Evolutionary conservation across 1,139 yeast species (phyloP), one percentile per base, ranked within the genome.

Genomic region (Suhomyces taliae): DNA sequence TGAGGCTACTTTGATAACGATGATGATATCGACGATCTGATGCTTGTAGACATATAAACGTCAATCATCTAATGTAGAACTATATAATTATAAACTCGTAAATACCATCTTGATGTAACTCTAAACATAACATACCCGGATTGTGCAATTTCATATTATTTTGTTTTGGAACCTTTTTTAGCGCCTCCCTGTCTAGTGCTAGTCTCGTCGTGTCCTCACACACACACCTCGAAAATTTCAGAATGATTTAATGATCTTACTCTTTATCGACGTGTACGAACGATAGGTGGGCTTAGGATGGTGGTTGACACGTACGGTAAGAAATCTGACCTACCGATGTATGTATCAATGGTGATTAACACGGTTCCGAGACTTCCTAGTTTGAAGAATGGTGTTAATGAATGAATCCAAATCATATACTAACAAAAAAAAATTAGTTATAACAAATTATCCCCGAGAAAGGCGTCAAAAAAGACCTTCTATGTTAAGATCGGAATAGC

Each of bases 251-350:
- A 36, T 32, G 39, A 31, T 35, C 35, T 36, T 36, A 40, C 27
- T 33, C 35, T 11, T 29, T 33, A 34, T 24, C 40, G 36, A 40
- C 41, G 33, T 34, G 39, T 34, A 35, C 42, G 32, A 29, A 29
- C 32, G 32, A 44, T 36, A 35, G 41, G 48, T 33, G 41, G 45
- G 27, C 32, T 29, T 9, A 49, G 44, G 44, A 66, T 66, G 69
- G 65, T 58, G 43, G 55, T 64, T 44, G 70, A 69, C 52, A 60
- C 66, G 39, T 67, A 64, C 51, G 72, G 72, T 40, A 74, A 73
- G 63, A 74, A 71, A 60, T 59, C 69, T 19, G 82, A 76, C 53
- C 72, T 79, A 54, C 83, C 83, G 46, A 65, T 72, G 65, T 74
- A 72, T 51, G 69, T 69, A 50, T 43, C 51, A 50, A 44, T 36